phyloP scores from a whole-genome alignment of 164 flowering plant genomes.

The Vitis cinerea region DNA sequence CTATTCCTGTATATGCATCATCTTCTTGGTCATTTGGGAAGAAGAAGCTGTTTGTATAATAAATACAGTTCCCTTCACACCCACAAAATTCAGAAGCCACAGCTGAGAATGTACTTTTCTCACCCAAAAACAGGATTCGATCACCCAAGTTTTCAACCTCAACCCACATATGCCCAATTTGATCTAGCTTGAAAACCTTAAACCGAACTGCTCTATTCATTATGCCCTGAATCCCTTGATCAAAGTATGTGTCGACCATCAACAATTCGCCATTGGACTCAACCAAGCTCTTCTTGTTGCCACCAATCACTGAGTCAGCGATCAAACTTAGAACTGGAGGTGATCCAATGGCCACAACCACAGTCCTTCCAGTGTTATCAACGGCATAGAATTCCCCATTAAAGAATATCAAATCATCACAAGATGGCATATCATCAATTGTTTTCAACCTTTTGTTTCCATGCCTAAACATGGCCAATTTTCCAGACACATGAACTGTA shows the following conservation, averaged over 20 bases:
- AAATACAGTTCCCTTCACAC: slow-evolving; percentile 55
- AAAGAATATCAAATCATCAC: slow-evolving; percentile 57
- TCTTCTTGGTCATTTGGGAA: slow-evolving; percentile 24
- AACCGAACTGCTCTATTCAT: slow-evolving; percentile 49
- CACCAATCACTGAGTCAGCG: slow-evolving; percentile 50
- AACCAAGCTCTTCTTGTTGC: slow-evolving; percentile 70
- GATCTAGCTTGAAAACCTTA: slow-evolving; percentile 52
- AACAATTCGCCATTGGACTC: slow-evolving; percentile 53
- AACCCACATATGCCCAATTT: slow-evolving; percentile 28
- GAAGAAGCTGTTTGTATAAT: slow-evolving; percentile 40
- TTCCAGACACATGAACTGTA: slow-evolving; percentile 71
- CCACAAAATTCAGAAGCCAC: slow-evolving; percentile 38
- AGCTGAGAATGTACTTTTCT: slow-evolving; percentile 57
- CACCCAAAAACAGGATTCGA: slow-evolving; percentile 62
- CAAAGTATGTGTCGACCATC: slow-evolving; percentile 60
- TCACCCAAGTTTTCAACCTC: slow-evolving; percentile 54
- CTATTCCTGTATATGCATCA: slow-evolving; percentile 20
- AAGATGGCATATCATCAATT: slow-evolving; percentile 41
- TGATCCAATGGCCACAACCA: slow-evolving; percentile 25
- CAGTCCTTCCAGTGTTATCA: slow-evolving; percentile 51
- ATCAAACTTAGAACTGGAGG: slow-evolving; percentile 18
- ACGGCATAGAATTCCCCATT: slow-evolving; percentile 61
- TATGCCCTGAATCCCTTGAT: slow-evolving; percentile 15
- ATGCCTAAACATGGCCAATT: slow-evolving; percentile 53
- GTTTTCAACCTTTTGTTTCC: slow-evolving; percentile 51